Evolutionary conservation across 768 basidiomycete genomes (phyloP).

Genomic region (Cubamyces sp.): DNA sequence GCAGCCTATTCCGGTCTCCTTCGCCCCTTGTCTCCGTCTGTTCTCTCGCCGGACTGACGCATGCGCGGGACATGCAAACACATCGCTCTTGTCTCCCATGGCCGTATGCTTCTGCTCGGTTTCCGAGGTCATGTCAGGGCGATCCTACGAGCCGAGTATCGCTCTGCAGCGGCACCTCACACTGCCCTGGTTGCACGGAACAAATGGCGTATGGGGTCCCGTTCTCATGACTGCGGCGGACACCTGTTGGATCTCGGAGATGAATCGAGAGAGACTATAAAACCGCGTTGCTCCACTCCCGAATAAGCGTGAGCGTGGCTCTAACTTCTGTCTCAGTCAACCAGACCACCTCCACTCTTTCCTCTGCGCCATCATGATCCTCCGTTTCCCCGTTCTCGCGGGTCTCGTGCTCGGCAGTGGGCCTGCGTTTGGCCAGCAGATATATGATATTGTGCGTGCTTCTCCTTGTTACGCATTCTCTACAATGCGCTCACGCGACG

Average conservation of each 20-base stretch:
- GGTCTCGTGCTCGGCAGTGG: background rate
- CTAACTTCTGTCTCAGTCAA: background rate
- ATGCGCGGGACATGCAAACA: background rate
- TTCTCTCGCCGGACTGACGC: background rate
- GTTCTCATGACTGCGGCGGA: conserved; percentile 17
- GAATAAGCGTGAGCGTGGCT: conserved; percentile 3
- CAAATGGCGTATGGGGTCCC: conserved; percentile 14
- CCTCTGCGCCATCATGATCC: conserved; percentile 8
- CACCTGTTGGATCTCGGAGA: conserved; percentile 8
- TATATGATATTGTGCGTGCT: conserved; percentile 36
- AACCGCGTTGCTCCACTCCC: conserved; percentile 2
- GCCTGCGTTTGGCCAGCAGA: conserved; percentile 32
- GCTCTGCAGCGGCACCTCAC: background rate
- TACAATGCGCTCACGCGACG: background rate
- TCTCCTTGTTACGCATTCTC: background rate
- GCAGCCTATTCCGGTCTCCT: conserved; percentile 6
- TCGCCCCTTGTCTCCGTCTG: background rate
- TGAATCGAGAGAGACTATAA: conserved; percentile 3
- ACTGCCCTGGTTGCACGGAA: conserved; percentile 10
- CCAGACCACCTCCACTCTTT: background rate
- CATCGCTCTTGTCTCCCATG: background rate
- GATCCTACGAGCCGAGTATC: background rate
- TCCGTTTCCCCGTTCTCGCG: conserved; percentile 1
- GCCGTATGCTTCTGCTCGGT: conserved; percentile 1
- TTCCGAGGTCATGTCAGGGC: background rate